Percentiles rank a stretch among this genome's conserved stretches.
Conservation (phyloP, 1,284 basidiomycete species). For the Pascua sp. region DNA sequence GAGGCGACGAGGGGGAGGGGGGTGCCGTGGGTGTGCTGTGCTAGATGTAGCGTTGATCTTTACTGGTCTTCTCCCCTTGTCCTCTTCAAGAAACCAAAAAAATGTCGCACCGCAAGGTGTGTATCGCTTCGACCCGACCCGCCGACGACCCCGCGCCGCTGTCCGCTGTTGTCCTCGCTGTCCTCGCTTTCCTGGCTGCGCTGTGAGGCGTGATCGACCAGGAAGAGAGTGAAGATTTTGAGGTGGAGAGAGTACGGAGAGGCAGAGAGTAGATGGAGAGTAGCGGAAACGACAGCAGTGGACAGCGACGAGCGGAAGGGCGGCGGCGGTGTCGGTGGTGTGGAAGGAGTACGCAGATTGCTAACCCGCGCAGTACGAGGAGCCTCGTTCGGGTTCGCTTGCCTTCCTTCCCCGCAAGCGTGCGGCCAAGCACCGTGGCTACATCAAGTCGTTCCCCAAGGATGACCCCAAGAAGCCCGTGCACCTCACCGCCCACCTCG, state of each 20-base stretch:
- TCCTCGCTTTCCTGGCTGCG: background rate
- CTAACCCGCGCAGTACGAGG: constrained; percentile 68
- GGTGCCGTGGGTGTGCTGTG: background rate
- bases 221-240: background rate
- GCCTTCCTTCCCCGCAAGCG: constrained; percentile 81
- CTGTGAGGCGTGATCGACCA: background rate
- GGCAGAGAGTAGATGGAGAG: background rate
- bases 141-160: background rate
- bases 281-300: background rate
- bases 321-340: background rate
- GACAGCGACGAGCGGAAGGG: background rate
- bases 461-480: constrained; percentile 99
- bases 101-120: constrained; percentile 48
- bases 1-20: background rate
- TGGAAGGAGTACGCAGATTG: background rate
- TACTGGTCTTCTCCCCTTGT: constrained; percentile 2
- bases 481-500: constrained; percentile 96
- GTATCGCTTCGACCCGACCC: constrained; percentile 10
- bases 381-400: constrained; percentile 88
- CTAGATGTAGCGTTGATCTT: background rate
- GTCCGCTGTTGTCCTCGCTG: too few species aligned
- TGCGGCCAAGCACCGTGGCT: constrained; percentile 90
- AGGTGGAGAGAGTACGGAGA: background rate
- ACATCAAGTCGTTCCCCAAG: constrained; percentile 98
- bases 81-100: constrained; percentile 23